Conservation (phyloP, 352 stramenopile species). For the Phytophthora sp. region DNA sequence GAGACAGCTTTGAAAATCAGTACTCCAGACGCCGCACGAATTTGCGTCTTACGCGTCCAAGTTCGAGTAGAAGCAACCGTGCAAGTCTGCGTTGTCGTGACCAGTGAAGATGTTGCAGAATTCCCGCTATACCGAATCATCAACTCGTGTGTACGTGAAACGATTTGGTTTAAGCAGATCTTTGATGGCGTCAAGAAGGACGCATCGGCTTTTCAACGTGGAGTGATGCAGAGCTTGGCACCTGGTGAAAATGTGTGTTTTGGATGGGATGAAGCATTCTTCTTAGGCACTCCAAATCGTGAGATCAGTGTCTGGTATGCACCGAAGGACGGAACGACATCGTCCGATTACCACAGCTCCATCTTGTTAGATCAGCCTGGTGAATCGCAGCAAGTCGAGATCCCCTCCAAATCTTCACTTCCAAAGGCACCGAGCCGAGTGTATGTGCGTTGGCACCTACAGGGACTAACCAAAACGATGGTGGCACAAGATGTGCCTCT, state of each 20-base stretch:
- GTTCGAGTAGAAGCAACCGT: conserved; percentile 76
- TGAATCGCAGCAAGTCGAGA: conserved; percentile 67
- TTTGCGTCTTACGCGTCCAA: conserved; percentile 84
- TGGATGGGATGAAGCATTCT: conserved; percentile 88
- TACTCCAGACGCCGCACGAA: conserved; percentile 77
- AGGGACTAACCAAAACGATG: conserved; percentile 85
- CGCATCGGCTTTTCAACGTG: conserved; percentile 52
- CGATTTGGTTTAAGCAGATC: conserved; percentile 83
- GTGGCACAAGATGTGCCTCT: conserved; percentile 74
- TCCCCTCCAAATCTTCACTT: conserved; percentile 45
- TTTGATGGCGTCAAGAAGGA: conserved; percentile 75
- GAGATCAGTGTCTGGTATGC: conserved; percentile 68
- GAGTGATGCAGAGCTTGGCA: conserved; percentile 70
- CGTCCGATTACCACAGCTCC: conserved; percentile 49
- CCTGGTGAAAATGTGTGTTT: conserved; percentile 79
- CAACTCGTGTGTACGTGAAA: conserved; percentile 71
- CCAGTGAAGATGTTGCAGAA: conserved; percentile 61
- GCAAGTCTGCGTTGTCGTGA: conserved; percentile 79
- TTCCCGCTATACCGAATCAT: conserved; percentile 84
- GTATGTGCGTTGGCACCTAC: conserved; percentile 84
- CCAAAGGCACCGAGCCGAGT: conserved; percentile 42
- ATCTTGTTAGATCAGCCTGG: conserved; percentile 78
- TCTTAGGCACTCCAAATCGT: conserved; percentile 70
- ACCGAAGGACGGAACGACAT: conserved; percentile 41
- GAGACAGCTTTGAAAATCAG: conserved; percentile 88